phyloP scores from a whole-genome alignment of 2,329 filamentous ascomycete genomes.

The Colletotrichum phormii region DNA sequence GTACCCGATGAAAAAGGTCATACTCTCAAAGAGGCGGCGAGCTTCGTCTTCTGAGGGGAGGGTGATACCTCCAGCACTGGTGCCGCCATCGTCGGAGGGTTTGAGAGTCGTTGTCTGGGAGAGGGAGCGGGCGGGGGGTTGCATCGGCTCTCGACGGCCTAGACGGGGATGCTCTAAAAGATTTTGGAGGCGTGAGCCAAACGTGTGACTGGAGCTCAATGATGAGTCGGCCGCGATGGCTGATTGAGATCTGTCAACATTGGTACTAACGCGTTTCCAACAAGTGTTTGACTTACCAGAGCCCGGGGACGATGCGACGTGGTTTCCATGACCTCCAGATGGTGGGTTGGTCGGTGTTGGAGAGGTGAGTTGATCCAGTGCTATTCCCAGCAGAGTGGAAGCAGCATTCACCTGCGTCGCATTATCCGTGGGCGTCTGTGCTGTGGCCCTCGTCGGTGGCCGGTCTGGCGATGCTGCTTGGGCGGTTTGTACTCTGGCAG shows the following conservation, averaged over 20 bases:
- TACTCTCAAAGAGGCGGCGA: conserved; percentile 38
- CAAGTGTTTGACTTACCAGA: conserved; percentile 1
- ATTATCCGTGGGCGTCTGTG: conserved; percentile 14
- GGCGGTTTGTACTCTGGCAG: not conserved
- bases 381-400: conserved; percentile 15
- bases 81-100: not conserved
- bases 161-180: conserved; percentile 36
- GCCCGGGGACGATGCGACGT: not conserved
- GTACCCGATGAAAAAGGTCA: conserved; percentile 40
- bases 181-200: conserved; percentile 38
- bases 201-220: conserved; percentile 37
- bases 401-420: conserved; percentile 29
- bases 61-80: not conserved
- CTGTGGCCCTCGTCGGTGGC: conserved; percentile 7
- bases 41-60: conserved; percentile 37
- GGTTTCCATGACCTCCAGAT: not conserved
- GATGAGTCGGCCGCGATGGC: conserved; percentile 37
- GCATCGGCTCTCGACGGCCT: conserved; percentile 14
- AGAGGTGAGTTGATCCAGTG: conserved; percentile 14
- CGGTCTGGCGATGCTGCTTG: not conserved
- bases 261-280: too few relatives aligned
- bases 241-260: not conserved
- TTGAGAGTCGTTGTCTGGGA: not conserved
- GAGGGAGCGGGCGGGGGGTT: not conserved
- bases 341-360: not conserved